Conservation (phyloP, 2,329 filamentous ascomycete genomes). For the Fusarium beomiforme region DNA sequence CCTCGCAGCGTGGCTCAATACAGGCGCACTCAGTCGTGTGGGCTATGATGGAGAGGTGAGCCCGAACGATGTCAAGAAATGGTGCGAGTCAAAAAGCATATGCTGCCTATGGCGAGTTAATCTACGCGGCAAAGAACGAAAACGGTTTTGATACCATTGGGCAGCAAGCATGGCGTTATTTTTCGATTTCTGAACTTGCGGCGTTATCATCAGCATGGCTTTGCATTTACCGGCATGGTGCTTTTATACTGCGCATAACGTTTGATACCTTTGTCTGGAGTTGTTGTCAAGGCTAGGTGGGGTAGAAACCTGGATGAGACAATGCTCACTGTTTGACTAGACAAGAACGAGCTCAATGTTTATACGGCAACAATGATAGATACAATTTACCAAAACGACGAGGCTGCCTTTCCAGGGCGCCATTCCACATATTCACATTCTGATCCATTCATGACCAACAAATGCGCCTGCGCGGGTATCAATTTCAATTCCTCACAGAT, state of each 20-base stretch:
- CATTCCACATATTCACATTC: slow-evolving; percentile 12
- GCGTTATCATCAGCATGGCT: neutral
- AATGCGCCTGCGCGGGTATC: slow-evolving; percentile 36
- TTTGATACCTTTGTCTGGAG: neutral
- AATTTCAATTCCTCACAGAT: neutral
- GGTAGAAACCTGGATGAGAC: neutral
- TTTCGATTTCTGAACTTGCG: neutral
- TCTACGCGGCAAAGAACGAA: slow-evolving; percentile 62
- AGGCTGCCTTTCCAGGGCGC: neutral
- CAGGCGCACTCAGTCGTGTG: slow-evolving; percentile 69
- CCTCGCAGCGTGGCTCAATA: slow-evolving; percentile 83
- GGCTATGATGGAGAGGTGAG: slow-evolving; percentile 74
- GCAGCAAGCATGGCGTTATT: slow-evolving; percentile 30
- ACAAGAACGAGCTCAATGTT: slow-evolving; percentile 14
- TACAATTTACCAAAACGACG: slow-evolving; percentile 13
- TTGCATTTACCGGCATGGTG: neutral
- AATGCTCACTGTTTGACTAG: neutral
- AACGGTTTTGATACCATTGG: slow-evolving; percentile 50
- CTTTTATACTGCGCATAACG: neutral
- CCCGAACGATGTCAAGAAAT: slow-evolving; percentile 77
- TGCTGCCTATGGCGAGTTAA: slow-evolving; percentile 81
- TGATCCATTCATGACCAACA: slow-evolving; percentile 5
- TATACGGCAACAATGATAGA: slow-evolving; percentile 16
- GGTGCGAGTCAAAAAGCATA: slow-evolving; percentile 89
- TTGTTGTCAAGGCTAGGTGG: neutral